Base-by-base conservation (phyloP, 352 stramenopile species). In the Phytopythium oedochilum region DNA sequence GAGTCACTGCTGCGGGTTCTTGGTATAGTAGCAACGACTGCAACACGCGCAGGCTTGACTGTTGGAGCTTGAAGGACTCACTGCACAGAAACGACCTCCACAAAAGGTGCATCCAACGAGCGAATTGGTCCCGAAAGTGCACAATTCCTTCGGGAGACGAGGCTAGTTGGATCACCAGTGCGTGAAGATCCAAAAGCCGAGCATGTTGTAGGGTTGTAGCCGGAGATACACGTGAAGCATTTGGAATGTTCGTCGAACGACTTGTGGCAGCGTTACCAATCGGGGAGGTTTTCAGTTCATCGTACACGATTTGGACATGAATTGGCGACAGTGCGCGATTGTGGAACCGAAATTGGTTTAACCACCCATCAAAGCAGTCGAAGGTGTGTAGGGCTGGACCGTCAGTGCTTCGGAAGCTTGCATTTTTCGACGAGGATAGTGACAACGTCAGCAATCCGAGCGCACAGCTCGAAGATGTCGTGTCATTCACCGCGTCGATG, bases 251-350 rank as follows among this genome's bases (percentile, higher is more conserved):
- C 10, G 1, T 18, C 2, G 47, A 43, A 3, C 47, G 47, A 7
- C 31, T 40, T 32, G 47, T 43, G 22, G 15, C 15, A 14, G 29
- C 3, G n/a, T n/a, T 20, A 31, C n/a, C 4, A n/a, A 11, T 20
- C 5, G 8, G 2, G 6, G 47, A 28, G 1, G 52, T 34, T 9
- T 73, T 87, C 43, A 83, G 86, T 45, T 90, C 75, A 50, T 98
- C 92, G 39, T 70, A 97, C 18, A 97, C 78, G 35, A 97, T 92
- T 1, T 85, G 83, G 14, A 97, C 87, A 57, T 98, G 92, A 54
- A 97, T 98, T 5, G 91, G 86, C 14, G 87, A 96, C 18, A 98
- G 52, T 15, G 90, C 83, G 1, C 92, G 82, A 45, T 90, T 94
- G 53, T 97, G 94, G 35, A 94, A 96, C 5, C 89, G 85, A 25